phyloP scores from a whole-genome alignment of 2,329 filamentous ascomycete species.

The Uncinocarpus reesii region DNA sequence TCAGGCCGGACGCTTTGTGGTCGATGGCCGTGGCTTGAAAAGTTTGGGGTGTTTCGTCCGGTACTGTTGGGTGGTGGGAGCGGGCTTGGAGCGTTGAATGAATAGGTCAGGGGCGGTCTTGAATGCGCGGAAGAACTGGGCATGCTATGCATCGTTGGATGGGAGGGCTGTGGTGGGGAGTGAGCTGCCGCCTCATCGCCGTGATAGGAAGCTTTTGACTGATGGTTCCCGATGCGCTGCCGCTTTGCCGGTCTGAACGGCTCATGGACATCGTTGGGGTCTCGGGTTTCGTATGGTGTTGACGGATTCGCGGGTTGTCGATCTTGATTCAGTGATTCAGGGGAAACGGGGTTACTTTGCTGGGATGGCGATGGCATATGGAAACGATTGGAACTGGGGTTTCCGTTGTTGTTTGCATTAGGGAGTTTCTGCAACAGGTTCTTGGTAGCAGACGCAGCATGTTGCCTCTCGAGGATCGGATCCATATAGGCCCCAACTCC shows the following conservation, averaged over 20 bases:
- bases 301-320: not conserved
- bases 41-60: not conserved
- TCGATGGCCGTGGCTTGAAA: not conserved
- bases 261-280: conserved; percentile 13
- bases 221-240: conserved; percentile 10
- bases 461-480: not conserved
- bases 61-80: conserved; percentile 1
- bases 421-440: conserved; percentile 6
- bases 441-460: conserved; percentile 5
- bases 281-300: conserved; percentile 14
- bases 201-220: conserved; percentile 1
- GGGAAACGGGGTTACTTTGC: conserved; percentile 11
- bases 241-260: conserved; percentile 15
- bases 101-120: not conserved
- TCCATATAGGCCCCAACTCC: conserved; percentile 12
- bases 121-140: not conserved
- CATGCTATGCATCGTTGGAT: conserved; percentile 4
- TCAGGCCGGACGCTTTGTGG: not conserved
- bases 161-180: conserved; percentile 3
- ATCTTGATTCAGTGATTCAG: conserved; percentile 4
- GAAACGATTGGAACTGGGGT: conserved; percentile 5
- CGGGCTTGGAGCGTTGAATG: conserved; percentile 4
- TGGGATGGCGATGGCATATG: conserved; percentile 9
- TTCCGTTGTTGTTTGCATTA: not conserved
- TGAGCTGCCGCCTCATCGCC: conserved; percentile 6